phyloP scores from a whole-genome alignment of 2,329 filamentous ascomycete genomes.

The Colletotrichum magnum region DNA sequence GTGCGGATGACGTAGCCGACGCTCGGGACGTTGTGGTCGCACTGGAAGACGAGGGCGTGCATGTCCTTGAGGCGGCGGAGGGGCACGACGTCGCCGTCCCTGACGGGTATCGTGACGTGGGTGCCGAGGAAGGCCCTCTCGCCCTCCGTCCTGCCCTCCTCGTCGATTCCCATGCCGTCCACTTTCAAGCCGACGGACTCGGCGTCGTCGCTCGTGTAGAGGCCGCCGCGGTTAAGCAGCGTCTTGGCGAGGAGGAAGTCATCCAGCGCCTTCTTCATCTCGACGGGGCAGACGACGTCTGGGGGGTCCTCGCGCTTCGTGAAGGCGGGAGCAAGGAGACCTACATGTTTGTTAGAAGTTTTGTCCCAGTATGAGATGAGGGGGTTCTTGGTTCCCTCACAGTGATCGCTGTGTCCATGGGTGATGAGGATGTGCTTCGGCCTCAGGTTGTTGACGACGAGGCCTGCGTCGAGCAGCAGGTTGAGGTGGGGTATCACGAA shows the following conservation, averaged over 20 bases:
- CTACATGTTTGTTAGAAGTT: neutral
- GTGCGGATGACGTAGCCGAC: constrained; percentile 62
- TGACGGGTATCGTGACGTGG: constrained; percentile 56
- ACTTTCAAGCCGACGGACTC: constrained; percentile 38
- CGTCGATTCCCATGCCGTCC: constrained; percentile 39
- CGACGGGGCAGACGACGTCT: constrained; percentile 60
- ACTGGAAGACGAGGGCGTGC: constrained; percentile 58
- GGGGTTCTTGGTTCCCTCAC: constrained; percentile 15
- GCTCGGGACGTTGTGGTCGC: constrained; percentile 63
- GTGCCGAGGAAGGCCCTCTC: constrained; percentile 51
- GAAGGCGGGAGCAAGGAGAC: constrained; percentile 58
- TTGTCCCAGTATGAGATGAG: neutral
- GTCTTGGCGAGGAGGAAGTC: constrained; percentile 57
- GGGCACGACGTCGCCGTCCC: constrained; percentile 52
- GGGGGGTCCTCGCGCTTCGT: constrained; percentile 60
- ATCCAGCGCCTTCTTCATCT: constrained; percentile 56
- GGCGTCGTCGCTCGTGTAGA: constrained; percentile 49
- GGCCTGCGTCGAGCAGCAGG: constrained; percentile 63
- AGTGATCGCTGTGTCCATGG: constrained; percentile 64
- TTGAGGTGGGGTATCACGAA: constrained; percentile 65
- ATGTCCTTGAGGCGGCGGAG: constrained; percentile 54
- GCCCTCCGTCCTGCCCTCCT: constrained; percentile 39
- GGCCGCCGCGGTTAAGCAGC: constrained; percentile 58
- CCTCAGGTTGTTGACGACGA: constrained; percentile 60
- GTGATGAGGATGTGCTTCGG: constrained; percentile 66